Evolutionary conservation across 805 yeast species (phyloP).

Genomic region (Hanseniaspora lindneri): DNA sequence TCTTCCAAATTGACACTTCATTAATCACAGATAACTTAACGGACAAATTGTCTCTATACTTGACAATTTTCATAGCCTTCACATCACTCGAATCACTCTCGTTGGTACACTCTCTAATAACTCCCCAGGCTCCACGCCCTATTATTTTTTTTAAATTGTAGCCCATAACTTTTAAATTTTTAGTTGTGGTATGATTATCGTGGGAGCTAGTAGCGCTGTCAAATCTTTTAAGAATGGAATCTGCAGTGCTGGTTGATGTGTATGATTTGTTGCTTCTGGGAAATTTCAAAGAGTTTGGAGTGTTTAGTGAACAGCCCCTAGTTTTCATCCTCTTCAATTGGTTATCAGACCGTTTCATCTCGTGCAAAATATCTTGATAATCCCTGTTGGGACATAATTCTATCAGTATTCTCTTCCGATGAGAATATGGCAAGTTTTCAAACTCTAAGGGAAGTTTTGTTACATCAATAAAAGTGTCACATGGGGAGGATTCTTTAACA

Average conservation of each 20-base stretch:
- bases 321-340: slow-evolving; percentile 19
- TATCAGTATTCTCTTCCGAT: slow-evolving; percentile 36
- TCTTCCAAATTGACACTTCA: slow-evolving; percentile 68
- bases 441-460: slow-evolving; percentile 40
- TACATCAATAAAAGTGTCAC: slow-evolving; percentile 8
- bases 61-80: slow-evolving; percentile 52
- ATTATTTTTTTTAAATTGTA: slow-evolving; percentile 59
- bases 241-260: neutral
- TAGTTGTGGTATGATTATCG: slow-evolving; percentile 30
- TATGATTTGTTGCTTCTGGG: neutral
- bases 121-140: slow-evolving; percentile 87
- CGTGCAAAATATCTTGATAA: slow-evolving; percentile 27
- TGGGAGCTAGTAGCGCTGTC: neutral
- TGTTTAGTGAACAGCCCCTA: neutral
- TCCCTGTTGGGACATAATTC: slow-evolving; percentile 31
- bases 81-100: slow-evolving; percentile 22
- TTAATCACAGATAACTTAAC: slow-evolving; percentile 50
- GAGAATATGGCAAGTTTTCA: slow-evolving; percentile 47
- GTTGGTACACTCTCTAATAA: slow-evolving; percentile 55
- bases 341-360: slow-evolving; percentile 16
- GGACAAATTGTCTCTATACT: slow-evolving; percentile 38
- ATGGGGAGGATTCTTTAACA: neutral
- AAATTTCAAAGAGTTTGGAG: neutral
- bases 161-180: slow-evolving; percentile 55
- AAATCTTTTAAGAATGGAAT: neutral